Conservation (phyloP, 2,329 filamentous ascomycete species). For the Cordyceps tenuipes region DNA sequence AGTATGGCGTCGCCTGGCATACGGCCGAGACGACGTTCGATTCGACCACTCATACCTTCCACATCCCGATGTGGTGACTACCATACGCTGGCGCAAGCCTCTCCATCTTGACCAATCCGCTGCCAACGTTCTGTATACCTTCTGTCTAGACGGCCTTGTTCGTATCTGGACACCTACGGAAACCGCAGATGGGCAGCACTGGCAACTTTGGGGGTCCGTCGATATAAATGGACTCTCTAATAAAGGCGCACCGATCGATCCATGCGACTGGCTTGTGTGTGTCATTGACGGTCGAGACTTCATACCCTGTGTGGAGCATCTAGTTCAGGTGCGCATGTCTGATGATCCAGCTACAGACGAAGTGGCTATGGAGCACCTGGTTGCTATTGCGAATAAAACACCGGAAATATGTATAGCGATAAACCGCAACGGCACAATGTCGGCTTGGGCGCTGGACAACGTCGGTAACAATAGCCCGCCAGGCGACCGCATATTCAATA, state of each 20-base stretch:
- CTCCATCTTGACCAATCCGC: slow-evolving; percentile 67
- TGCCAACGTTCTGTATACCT: slow-evolving; percentile 84
- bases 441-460: slow-evolving; percentile 86
- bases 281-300: slow-evolving; percentile 79
- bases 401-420: slow-evolving; percentile 84
- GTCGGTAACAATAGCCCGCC: slow-evolving; percentile 62
- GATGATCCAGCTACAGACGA: slow-evolving; percentile 53
- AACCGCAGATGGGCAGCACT: slow-evolving; percentile 57
- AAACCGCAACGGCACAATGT: slow-evolving; percentile 78
- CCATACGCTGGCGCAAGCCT: slow-evolving; percentile 76
- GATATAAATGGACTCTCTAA: slow-evolving; percentile 67
- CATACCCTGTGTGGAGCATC: slow-evolving; percentile 65
- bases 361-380: slow-evolving; percentile 72
- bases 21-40: slow-evolving; percentile 70
- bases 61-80: slow-evolving; percentile 76
- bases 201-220: slow-evolving; percentile 74
- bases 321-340: slow-evolving; percentile 52
- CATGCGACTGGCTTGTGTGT: slow-evolving; percentile 45
- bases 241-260: slow-evolving; percentile 28
- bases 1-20: slow-evolving; percentile 82
- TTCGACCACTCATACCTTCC: slow-evolving; percentile 87
- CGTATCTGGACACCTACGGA: slow-evolving; percentile 79
- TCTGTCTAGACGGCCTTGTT: slow-evolving; percentile 71
- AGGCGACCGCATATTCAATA: slow-evolving; percentile 68
- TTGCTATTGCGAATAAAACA: slow-evolving; percentile 74